Evolutionary conservation across 2,329 filamentous ascomycete species (phyloP).

Genomic region (Clathrospora elynae): DNA sequence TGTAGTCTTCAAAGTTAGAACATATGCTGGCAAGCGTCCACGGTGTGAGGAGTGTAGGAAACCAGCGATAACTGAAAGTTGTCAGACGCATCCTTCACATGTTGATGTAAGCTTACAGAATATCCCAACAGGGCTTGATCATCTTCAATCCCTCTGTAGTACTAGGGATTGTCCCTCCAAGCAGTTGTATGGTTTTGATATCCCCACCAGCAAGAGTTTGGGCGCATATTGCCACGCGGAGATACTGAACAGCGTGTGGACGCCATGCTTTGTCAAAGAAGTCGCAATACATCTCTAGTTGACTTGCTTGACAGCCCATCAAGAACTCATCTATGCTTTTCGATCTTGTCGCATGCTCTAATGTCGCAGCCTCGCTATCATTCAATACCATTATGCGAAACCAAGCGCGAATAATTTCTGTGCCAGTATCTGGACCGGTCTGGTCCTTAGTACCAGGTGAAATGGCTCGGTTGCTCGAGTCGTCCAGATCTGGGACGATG

Average conservation of each 20-base stretch:
- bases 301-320: slow-evolving; percentile 30
- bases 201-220: slow-evolving; percentile 34
- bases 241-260: slow-evolving; percentile 35
- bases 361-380: slow-evolving; percentile 31
- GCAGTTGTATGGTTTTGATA: slow-evolving; percentile 29
- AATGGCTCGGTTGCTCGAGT: slow-evolving; percentile 1
- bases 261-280: slow-evolving; percentile 41
- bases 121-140: slow-evolving; percentile 40
- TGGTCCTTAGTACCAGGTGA: slow-evolving; percentile 9
- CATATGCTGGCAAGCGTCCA: slow-evolving; percentile 37
- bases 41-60: slow-evolving; percentile 31
- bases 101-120: slow-evolving; percentile 24
- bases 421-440: slow-evolving; percentile 20
- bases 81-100: neutral
- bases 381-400: slow-evolving; percentile 41
- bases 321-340: slow-evolving; percentile 33
- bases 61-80: slow-evolving; percentile 31
- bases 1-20: slow-evolving; percentile 40
- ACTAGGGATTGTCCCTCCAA: slow-evolving; percentile 35
- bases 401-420: slow-evolving; percentile 35
- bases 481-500: slow-evolving; percentile 34
- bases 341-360: slow-evolving; percentile 32
- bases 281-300: slow-evolving; percentile 37
- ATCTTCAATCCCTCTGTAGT: slow-evolving; percentile 30
- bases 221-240: slow-evolving; percentile 36